These are phyloP conservation scores for Gynostemma pentaphyllum DNA, from an alignment of 306 rosid genomes.

Conservation along the genomic window DNA sequence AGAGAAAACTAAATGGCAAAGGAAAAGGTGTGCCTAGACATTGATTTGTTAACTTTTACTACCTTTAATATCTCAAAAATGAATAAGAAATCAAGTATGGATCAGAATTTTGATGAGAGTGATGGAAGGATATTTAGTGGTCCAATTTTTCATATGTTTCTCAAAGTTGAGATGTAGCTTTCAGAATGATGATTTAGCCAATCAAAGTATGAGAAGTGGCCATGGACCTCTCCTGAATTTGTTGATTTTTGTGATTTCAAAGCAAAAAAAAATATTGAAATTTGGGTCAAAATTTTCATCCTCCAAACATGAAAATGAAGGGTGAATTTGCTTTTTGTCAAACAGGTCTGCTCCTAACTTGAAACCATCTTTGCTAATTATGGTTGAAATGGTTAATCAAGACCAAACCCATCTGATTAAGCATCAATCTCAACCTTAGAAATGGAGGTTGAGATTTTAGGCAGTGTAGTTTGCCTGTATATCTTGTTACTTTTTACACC, in stretches of 20 bases:
- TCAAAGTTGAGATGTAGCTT: slow-evolving; percentile 7
- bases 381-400: not conserved
- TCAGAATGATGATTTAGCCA: not conserved
- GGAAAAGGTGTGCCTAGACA: not conserved
- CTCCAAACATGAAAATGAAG: not conserved
- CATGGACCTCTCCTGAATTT: not conserved
- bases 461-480: slow-evolving; percentile 3
- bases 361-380: not conserved
- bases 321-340: not conserved
- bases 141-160: slow-evolving; percentile 4
- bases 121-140: slow-evolving; percentile 6
- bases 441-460: slow-evolving; percentile 8
- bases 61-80: not conserved
- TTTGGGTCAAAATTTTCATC: not conserved
- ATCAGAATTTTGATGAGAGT: not conserved
- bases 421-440: not conserved
- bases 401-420: slow-evolving; percentile 1
- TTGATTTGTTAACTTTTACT: not conserved
- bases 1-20: slow-evolving; percentile 1
- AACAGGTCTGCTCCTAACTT: slow-evolving; percentile 6
- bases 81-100: slow-evolving; percentile 5
- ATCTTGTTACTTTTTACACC: not conserved
- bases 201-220: not conserved
- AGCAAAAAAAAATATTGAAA: not conserved
- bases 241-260: not conserved